Conservation (phyloP, 2,329 filamentous ascomycete species). For the Exophiala sideris region DNA sequence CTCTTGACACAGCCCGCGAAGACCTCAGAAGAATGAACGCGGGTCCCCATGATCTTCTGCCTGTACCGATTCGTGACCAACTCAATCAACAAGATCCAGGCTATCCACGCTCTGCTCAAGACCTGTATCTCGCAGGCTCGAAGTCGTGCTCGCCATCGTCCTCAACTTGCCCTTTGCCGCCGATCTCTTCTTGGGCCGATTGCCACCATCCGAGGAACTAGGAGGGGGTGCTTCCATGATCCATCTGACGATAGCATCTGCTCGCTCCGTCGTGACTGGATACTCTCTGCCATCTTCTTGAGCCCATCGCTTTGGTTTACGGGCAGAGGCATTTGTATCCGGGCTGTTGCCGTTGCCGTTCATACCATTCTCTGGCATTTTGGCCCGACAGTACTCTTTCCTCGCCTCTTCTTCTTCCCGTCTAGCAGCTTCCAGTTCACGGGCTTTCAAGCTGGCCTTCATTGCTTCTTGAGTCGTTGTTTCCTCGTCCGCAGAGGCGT, state of each 20-base stretch:
- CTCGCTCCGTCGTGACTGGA: slow-evolving; percentile 66
- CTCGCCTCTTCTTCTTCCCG: slow-evolving; percentile 49
- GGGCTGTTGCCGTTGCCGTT: slow-evolving; percentile 25
- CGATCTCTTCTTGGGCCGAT: slow-evolving; percentile 17
- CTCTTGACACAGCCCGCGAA: background rate
- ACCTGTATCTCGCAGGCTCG: slow-evolving; percentile 11
- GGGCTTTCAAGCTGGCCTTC: slow-evolving; percentile 59
- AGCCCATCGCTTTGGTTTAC: slow-evolving; percentile 9
- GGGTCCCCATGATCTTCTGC: background rate
- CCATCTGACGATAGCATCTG: slow-evolving; percentile 67
- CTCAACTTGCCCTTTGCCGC: slow-evolving; percentile 11
- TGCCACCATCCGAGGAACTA: slow-evolving; percentile 6
- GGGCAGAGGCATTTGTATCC: slow-evolving; percentile 7
- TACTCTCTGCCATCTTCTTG: slow-evolving; percentile 61
- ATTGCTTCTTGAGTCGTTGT: slow-evolving; percentile 62
- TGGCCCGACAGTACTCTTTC: slow-evolving; percentile 22
- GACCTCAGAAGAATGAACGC: background rate
- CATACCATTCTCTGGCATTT: slow-evolving; percentile 1
- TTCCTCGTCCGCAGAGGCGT: slow-evolving; percentile 47
- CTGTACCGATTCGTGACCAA: background rate
- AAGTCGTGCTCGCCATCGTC: slow-evolving; percentile 16
- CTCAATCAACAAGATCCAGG: slow-evolving; percentile 20
- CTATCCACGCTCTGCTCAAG: slow-evolving; percentile 23
- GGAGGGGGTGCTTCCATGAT: slow-evolving; percentile 55
- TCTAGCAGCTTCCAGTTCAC: slow-evolving; percentile 55